phyloP scores from a whole-genome alignment of 2,329 filamentous ascomycete genomes.

The Trichophyton mentagrophytes region DNA sequence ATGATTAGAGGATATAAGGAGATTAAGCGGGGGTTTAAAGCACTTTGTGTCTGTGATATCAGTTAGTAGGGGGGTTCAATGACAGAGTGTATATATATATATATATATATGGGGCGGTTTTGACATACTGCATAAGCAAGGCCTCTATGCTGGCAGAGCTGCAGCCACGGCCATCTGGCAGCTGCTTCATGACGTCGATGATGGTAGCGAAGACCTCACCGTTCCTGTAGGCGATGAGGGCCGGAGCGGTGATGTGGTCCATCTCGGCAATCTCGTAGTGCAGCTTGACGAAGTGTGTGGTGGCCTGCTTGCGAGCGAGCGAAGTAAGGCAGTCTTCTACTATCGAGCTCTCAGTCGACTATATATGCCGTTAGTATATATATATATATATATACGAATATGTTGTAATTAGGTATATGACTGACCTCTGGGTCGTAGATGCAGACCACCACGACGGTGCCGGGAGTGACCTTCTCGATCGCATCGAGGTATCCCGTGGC shows the following conservation, averaged over 20 bases:
- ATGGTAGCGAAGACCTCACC: conserved; percentile 86
- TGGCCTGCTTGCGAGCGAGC: conserved; percentile 57
- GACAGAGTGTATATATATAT: background rate
- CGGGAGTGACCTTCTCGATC: conserved; percentile 72
- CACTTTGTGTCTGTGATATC: conserved; percentile 19
- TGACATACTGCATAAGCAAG: conserved; percentile 42
- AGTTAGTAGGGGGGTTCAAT: conserved; percentile 5
- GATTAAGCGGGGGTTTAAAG: conserved; percentile 15
- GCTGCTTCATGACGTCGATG: conserved; percentile 73
- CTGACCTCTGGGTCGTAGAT: conserved; percentile 62
- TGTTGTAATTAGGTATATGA: background rate
- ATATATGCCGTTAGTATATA: background rate
- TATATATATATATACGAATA: too few relatives aligned
- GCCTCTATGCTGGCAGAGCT: conserved; percentile 45
- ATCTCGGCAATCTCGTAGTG: conserved; percentile 90
- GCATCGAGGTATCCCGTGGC: conserved; percentile 89
- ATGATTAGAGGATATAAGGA: background rate
- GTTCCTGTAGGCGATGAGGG: conserved; percentile 75
- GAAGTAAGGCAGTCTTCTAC: conserved; percentile 67
- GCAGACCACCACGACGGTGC: conserved; percentile 81
- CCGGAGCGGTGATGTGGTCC: conserved; percentile 75
- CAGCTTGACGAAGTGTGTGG: conserved; percentile 77
- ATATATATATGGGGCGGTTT: background rate
- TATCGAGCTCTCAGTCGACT: conserved; percentile 67
- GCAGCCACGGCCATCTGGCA: conserved; percentile 48